Percentiles rank a stretch among this genome's conserved stretches.
Conservation (phyloP, 192 early-diverging fungal genomes). For the Funneliformis geosporum region DNA sequence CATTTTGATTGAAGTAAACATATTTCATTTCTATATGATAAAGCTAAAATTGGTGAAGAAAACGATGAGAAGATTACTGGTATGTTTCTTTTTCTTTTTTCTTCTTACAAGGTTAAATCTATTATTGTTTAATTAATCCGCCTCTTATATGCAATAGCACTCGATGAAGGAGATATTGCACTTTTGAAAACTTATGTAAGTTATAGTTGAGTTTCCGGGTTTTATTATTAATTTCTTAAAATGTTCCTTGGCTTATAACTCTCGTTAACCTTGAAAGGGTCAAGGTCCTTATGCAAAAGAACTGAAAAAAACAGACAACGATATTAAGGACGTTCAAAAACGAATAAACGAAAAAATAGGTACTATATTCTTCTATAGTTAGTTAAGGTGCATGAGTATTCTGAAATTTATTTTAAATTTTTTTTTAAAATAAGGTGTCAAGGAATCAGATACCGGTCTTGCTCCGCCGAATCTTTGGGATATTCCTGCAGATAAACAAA, state of each 20-base stretch:
- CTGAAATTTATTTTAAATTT: not conserved
- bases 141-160: conserved; percentile 46
- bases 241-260: not conserved
- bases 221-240: not conserved
- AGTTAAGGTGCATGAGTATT: not conserved
- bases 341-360: conserved; percentile 99
- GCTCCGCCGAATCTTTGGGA: conserved; percentile 99
- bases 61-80: conserved; percentile 87
- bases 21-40: conserved; percentile 54
- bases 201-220: not conserved
- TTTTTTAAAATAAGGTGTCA: conserved; percentile 66
- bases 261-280: conserved; percentile 58
- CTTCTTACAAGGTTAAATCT: not conserved
- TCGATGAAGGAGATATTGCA: conserved; percentile 92
- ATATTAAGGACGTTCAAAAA: conserved; percentile 98
- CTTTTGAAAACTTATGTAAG: conserved; percentile 89
- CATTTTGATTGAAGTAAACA: not conserved
- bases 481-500: conserved; percentile 97
- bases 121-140: not conserved
- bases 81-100: conserved; percentile 19
- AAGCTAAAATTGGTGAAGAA: conserved; percentile 66
- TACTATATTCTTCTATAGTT: conserved; percentile 15
- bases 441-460: conserved; percentile 97
- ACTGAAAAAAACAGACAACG: conserved; percentile 88
- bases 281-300: conserved; percentile 97